Evolutionary conservation across 352 stramenopile species (phyloP), one percentile per base, ranked within the genome.

Genomic region (Phytophthora cajani): DNA sequence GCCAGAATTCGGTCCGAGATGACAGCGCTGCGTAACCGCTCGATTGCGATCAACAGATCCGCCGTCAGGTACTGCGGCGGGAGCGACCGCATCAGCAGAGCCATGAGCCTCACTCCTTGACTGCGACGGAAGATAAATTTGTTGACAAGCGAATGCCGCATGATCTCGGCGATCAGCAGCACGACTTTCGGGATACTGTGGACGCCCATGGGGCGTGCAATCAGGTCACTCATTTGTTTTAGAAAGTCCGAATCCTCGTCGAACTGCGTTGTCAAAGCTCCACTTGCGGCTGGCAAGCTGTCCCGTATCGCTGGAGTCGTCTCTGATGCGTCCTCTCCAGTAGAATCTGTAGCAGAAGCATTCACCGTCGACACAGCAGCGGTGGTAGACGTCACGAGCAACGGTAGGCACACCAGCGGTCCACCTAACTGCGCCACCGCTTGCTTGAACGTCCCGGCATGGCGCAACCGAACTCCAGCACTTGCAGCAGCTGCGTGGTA

Each of bases 101-200:
- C 82, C 32, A 89, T 89, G 17, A 94, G 59, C 0, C 85, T 85
- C 21, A 95, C 86, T 30, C 85, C 86, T 76, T 93, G 85, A 58
- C 88, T 85, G 36, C 88, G 81, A 55, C 88, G 83, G 49, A 92
- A 95, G 25, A 90, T 93, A 69, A 94, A 92, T 65, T 96, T 94
- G 76, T 96, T 96, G 33, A 94, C 85, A 21, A 90, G 76, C 32
- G 88, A 96, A 67, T 94, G 87, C 30, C 88, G 85, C 81, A 96
- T 91, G 60, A 93, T 94, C 63, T 96, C 88, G 5, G 85, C 88
- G 32, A 96, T 82, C 21, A 96, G 58, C 27, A 91, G 62, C 10
- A 96, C 77, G 21, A 94, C 87, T 58, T 92, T 92, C 2, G 87
- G 83, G 40, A 96, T 84, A 63, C 78, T 90, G 40, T 69, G 80